phyloP scores from a whole-genome alignment of 176 grass and related monocot genomes.

The Puya raimondii region DNA sequence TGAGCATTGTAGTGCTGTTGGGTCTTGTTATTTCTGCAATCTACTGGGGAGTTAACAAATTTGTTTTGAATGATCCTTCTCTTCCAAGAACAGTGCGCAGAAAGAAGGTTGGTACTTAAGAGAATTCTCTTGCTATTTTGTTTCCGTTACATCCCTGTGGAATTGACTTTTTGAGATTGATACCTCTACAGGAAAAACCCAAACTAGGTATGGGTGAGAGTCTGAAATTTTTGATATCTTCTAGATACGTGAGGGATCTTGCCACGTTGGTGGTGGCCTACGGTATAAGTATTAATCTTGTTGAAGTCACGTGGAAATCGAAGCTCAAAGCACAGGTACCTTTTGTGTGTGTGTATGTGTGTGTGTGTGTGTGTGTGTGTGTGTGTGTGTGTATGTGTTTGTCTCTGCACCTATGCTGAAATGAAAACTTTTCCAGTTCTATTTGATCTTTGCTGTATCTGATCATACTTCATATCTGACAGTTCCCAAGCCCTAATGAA shows the following conservation, averaged over 20 bases:
- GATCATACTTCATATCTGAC: background rate
- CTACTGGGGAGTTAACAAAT: constrained; percentile 83
- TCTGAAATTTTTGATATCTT: constrained; percentile 89
- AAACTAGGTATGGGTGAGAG: constrained; percentile 93
- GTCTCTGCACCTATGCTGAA: no score
- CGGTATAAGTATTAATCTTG: constrained; percentile 98
- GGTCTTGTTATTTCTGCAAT: constrained; percentile 63
- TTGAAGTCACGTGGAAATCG: constrained; percentile 98
- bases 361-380: no score
- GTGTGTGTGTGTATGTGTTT: no score
- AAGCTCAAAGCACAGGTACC: constrained; percentile 91
- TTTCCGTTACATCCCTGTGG: constrained; percentile 12
- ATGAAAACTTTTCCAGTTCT: background rate
- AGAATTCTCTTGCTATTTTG: background rate
- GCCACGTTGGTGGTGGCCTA: constrained; percentile 96
- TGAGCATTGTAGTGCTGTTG: constrained; percentile 89
- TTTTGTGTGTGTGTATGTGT: no score
- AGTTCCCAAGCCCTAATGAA: constrained; percentile 96
- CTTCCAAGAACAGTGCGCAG: constrained; percentile 51
- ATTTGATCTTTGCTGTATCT: background rate
- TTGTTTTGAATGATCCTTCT: constrained; percentile 55
- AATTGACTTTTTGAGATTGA: constrained; percentile 14
- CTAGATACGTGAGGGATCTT: constrained; percentile 94
- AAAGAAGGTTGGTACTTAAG: constrained; percentile 59
- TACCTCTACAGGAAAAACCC: constrained; percentile 59